Conservation (phyloP, 768 basidiomycete genomes). For the Xerocomus brunneocitrinus region DNA sequence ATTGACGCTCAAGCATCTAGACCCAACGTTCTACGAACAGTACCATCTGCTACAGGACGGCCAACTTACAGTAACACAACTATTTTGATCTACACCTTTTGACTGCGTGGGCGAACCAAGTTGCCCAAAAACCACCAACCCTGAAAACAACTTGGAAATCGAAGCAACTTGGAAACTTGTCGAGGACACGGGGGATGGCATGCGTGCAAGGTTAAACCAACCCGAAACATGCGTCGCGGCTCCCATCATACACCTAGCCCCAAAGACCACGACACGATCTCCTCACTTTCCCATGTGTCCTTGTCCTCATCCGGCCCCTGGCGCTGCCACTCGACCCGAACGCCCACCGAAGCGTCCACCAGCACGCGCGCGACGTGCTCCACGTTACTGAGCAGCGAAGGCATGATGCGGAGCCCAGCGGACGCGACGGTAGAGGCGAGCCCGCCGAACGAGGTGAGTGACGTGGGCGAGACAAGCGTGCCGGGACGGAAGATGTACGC, state of each 20-base stretch:
- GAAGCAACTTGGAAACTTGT: too few relatives aligned
- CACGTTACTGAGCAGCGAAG: constrained; percentile 20
- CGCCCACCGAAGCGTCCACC: constrained; percentile 26
- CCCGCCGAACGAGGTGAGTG: constrained; percentile 14
- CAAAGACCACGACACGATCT: constrained; percentile 22
- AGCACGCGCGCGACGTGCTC: constrained; percentile 19
- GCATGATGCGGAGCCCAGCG: constrained; percentile 18
- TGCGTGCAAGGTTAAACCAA: too few relatives aligned
- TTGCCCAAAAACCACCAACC: too few relatives aligned
- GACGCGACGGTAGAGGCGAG: constrained; percentile 15
- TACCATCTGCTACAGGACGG: too few relatives aligned
- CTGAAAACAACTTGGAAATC: too few relatives aligned
- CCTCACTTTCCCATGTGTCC: constrained; percentile 27
- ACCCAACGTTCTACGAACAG: too few relatives aligned
- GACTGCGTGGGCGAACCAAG: too few relatives aligned
- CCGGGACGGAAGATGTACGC: constrained; percentile 24
- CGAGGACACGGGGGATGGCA: too few relatives aligned
- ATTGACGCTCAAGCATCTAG: too few relatives aligned
- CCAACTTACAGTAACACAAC: too few relatives aligned
- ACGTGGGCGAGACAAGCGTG: constrained; percentile 7
- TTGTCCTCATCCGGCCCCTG: constrained; percentile 13
- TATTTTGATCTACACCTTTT: too few relatives aligned
- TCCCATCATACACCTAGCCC: constrained; percentile 16
- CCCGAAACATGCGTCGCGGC: background rate
- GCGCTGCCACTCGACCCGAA: constrained; percentile 25